phyloP scores from a whole-genome alignment of 257 asterid genomes.

The Euphrasia confusa region DNA sequence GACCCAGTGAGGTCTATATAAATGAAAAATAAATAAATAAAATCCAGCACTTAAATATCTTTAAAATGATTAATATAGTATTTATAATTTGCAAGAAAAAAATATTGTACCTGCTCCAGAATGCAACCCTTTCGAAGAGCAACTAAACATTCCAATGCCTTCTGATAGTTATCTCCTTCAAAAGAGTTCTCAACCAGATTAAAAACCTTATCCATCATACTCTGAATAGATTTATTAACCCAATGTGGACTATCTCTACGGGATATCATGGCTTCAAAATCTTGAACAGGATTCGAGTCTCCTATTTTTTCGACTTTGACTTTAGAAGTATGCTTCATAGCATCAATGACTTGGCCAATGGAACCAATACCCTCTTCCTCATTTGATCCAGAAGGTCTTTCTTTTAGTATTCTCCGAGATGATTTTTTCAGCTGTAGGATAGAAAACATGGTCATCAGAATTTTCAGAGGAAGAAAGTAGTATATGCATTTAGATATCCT shows the following conservation, averaged over 20 bases:
- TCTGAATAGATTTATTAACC: constrained; percentile 66
- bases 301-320: constrained; percentile 63
- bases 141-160: constrained; percentile 61
- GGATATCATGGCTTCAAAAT: constrained; percentile 81
- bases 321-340: constrained; percentile 42
- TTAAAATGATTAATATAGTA: background rate
- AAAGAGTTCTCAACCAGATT: constrained; percentile 60
- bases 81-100: background rate
- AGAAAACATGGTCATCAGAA: constrained; percentile 19
- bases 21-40: background rate
- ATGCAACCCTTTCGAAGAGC: constrained; percentile 90
- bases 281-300: constrained; percentile 65
- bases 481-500: constrained; percentile 6
- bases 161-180: constrained; percentile 52
- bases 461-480: background rate
- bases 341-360: constrained; percentile 52
- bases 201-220: constrained; percentile 60
- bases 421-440: constrained; percentile 78
- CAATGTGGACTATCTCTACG: constrained; percentile 84
- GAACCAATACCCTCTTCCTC: constrained; percentile 44
- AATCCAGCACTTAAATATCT: background rate
- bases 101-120: constrained; percentile 58
- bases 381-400: constrained; percentile 63
- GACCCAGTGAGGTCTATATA: background rate
- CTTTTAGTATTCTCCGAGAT: constrained; percentile 54